Evolutionary conservation across 148 eudicot species (phyloP), one percentile per base, ranked within the genome.

Genomic region (Rhododendron henanense): DNA sequence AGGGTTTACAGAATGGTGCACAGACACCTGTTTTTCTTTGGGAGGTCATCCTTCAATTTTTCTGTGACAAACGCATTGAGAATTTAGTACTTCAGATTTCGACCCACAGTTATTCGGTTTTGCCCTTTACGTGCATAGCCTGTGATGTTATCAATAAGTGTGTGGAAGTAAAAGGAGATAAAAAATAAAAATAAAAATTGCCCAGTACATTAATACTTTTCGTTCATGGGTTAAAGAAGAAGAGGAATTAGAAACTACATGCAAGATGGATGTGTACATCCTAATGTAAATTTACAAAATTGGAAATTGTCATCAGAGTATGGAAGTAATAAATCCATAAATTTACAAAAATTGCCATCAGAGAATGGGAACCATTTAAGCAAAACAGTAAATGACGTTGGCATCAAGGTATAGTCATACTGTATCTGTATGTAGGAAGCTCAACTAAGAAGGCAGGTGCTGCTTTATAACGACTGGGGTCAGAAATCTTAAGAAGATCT

Each of bases 1-100:
- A 47, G 33, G 76, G 48, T 39, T 84, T 51, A 91, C 85, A 91
- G 76, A 84, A 91, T 91, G 28, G 90, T 23, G 88, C 93, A 91
- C 18, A 84, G 85, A 82, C 91, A 89, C 53, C 88, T 89, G 82
- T 89, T 87, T 84, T 81, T 85, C 87, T 88, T 88, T 31, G 85
- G 79, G 51, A 77, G 65, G 73, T 81, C 86, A 45, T 88, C 89
- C 90, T 88, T 87, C 86, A 85, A 44, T 84, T 91, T 91, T 80
- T 88, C 93, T 91, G 93, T 35, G 37, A 82, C 9, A 81, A 47
- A 76, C 51, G 50, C 37, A 25, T 18, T 37, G 18, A 78, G n/a
- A 14, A 25, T 84, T 84, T 23, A 87, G 74, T 51, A 37, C 21
- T 50, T 77, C 48, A 75, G 75, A 31, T 55, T 55, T n/a, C 4